Base-by-base conservation (phyloP, 2,329 filamentous ascomycete genomes). In the Alternaria brassicae region DNA sequence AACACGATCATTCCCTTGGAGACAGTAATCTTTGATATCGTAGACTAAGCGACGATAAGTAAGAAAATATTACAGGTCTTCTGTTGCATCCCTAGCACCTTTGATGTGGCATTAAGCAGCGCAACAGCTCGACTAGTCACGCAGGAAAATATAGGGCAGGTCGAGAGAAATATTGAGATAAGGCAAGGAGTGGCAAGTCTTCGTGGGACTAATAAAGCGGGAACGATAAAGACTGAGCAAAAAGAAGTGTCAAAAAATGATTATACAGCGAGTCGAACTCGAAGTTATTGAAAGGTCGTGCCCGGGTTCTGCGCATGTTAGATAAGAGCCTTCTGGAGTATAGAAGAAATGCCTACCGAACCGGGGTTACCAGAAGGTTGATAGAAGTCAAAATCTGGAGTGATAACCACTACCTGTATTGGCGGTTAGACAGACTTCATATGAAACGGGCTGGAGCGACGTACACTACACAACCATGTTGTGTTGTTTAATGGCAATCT, bases 381-480 rank as follows among this genome's bases (percentile, higher is more conserved):
- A 36, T 5, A 40, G 10, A 36, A 52, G 45, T 60, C 57, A 60
- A 60, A 60, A 60, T 60, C 57, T 56, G 57, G 57, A 60, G 57
- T 60, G 57, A 60, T 60, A 60, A 60, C 57, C 57, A 60, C 57
- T 60, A 51, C 48, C 50, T 53, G 50, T 19, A 44, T 44, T 51
- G 36, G 50, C 37, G 39, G 50, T 53, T 53, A 53, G 50, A 53
- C 50, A 17, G 50, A 53, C 39, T 42, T 53, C 50, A 5, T 19
- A 25, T n/a, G 15, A 34, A 17, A 2, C 12, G n/a, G 50, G 17
- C 25, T 41, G 50, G 28, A 23, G 15, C 25, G 8, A 34, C 47
- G 9, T 44, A 59, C 56, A 59, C 56, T 59, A 59, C 45, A 10
- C 52, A 56, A 59, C 56, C 56, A n/a, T 40, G 23, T 30, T 49